phyloP scores from a whole-genome alignment of 495 filamentous ascomycete genomes.

The Aspergillus conjunctus region DNA sequence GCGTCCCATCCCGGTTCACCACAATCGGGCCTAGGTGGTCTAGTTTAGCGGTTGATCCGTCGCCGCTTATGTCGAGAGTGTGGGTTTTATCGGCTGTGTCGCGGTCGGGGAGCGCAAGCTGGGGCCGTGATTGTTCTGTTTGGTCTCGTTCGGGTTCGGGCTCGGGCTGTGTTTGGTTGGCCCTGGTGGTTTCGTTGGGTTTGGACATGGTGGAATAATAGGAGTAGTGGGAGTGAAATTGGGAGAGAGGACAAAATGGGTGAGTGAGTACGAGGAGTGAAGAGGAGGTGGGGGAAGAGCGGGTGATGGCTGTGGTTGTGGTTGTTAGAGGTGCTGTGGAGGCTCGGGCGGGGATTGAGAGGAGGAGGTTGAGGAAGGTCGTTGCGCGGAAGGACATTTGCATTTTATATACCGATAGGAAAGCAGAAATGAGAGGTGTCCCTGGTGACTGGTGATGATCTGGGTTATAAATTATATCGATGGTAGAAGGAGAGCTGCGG shows the following conservation, averaged over 20 bases:
- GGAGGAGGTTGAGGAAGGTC: slow-evolving; percentile 35
- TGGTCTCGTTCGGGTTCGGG: slow-evolving; percentile 17
- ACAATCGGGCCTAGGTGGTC: slow-evolving; percentile 68
- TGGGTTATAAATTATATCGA: too few species aligned
- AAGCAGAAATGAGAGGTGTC: too few species aligned
- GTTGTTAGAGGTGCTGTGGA: slow-evolving; percentile 13
- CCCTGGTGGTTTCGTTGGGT: slow-evolving; percentile 6
- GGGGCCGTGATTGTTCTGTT: slow-evolving; percentile 9
- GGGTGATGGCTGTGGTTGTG: slow-evolving; percentile 7
- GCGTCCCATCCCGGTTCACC: slow-evolving; percentile 65
- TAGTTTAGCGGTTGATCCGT: slow-evolving; percentile 48
- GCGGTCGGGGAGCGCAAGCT: slow-evolving; percentile 36
- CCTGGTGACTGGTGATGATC: too few species aligned
- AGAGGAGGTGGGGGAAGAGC: slow-evolving; percentile 32
- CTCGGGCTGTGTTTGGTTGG: slow-evolving; percentile 12
- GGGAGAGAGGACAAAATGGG: slow-evolving; percentile 8
- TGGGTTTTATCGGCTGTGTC: slow-evolving; percentile 18
- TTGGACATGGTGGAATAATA: slow-evolving; percentile 22
- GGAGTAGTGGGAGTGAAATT: not conserved
- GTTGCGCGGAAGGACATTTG: slow-evolving; percentile 34
- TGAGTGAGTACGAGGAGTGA: slow-evolving; percentile 18
- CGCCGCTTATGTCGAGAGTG: slow-evolving; percentile 52
- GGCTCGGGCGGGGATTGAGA: slow-evolving; percentile 1
- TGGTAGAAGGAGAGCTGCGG: too few species aligned
- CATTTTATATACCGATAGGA: slow-evolving; percentile 2